These are phyloP conservation scores for Coemansia sp. DNA, from an alignment of 192 early-diverging fungal species.

Conservation along the genomic window DNA sequence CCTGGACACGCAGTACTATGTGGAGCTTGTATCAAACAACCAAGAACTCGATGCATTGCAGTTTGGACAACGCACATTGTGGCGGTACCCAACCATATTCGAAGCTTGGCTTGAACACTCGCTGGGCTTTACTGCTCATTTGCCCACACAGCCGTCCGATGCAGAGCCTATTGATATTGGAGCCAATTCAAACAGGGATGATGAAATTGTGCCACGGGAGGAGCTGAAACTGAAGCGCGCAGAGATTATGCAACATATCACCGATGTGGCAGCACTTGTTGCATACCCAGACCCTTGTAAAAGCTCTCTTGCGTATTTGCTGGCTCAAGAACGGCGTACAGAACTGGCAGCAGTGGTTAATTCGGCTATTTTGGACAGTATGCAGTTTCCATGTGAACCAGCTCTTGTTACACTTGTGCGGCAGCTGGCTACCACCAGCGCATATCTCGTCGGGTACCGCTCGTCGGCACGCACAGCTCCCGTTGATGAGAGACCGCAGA, in stretches of 20 bases:
- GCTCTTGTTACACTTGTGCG: conserved; percentile 37
- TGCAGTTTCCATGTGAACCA: conserved; percentile 35
- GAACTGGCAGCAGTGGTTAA: conserved; percentile 41
- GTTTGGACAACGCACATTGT: conserved; percentile 41
- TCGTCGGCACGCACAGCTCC: neutral
- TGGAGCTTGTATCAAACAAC: conserved; percentile 42
- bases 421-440: conserved; percentile 46
- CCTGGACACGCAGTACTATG: conserved; percentile 46
- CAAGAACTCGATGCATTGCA: conserved; percentile 39
- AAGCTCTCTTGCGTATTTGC: conserved; percentile 33
- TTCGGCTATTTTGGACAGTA: conserved; percentile 27
- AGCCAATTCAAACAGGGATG: neutral
- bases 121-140: conserved; percentile 8
- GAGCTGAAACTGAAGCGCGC: conserved; percentile 38
- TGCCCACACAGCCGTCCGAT: neutral
- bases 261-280: conserved; percentile 41
- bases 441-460: conserved; percentile 32
- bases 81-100: conserved; percentile 44
- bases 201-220: conserved; percentile 25
- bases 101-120: conserved; percentile 39
- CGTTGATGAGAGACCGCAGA: neutral
- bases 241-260: conserved; percentile 48
- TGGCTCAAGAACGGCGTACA: conserved; percentile 25
- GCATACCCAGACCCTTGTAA: conserved; percentile 41
- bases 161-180: neutral